Evolutionary conservation across 176 grass and related monocot species (phyloP).

Genomic region (Pharus latifolius): DNA sequence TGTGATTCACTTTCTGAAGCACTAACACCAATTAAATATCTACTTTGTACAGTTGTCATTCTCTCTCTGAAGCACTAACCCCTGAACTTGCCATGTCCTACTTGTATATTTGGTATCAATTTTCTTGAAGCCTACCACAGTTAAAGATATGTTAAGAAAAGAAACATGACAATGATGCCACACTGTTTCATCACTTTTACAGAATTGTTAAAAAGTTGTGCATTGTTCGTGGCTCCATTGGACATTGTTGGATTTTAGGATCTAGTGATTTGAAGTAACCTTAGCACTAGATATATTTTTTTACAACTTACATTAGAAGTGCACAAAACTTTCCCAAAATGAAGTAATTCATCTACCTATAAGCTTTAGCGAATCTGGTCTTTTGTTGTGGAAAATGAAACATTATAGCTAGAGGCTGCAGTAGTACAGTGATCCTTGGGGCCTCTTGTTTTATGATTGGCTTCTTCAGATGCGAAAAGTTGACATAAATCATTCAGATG

Average conservation of each 20-base stretch:
- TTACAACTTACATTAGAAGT: not conserved
- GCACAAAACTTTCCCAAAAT: not conserved
- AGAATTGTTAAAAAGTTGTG: no score
- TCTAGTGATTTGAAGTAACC: not conserved
- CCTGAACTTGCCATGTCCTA: not conserved
- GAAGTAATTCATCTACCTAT: not conserved
- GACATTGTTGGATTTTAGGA: no score
- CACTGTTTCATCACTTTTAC: no score
- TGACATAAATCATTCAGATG: no score
- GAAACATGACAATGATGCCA: not conserved
- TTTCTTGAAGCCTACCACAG: not conserved
- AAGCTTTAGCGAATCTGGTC: not conserved
- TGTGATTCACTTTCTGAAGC: not conserved
- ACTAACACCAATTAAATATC: not conserved
- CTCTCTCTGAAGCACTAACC: not conserved
- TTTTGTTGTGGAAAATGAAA: no score
- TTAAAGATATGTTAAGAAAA: not conserved
- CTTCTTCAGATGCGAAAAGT: no score
- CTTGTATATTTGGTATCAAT: not conserved
- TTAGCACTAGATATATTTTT: not conserved
- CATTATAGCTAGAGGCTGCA: no score
- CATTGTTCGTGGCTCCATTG: no score
- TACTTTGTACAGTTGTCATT: not conserved
- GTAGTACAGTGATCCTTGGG: no score
- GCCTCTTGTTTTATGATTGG: no score